phyloP scores from a whole-genome alignment of 352 stramenopile genomes.

The Globisporangium recalcitrans region DNA sequence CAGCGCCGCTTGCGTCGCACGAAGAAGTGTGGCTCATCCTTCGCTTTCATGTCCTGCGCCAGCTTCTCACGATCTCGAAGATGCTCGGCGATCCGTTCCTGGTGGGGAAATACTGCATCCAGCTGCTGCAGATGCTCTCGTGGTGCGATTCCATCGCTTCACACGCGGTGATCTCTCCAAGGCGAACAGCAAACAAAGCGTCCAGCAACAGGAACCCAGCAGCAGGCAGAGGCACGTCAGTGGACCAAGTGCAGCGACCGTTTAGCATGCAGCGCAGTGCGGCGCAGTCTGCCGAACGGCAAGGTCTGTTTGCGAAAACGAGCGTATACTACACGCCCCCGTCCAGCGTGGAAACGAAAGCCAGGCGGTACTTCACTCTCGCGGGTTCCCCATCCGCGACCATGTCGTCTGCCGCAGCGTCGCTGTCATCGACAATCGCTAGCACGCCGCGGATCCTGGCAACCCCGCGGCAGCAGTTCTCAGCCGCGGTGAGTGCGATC shows the following conservation, averaged over 20 bases:
- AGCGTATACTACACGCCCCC: conserved; percentile 60
- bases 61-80: conserved; percentile 61
- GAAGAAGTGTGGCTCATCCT: conserved; percentile 65
- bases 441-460: conserved; percentile 60
- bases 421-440: conserved; percentile 63
- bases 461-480: conserved; percentile 70
- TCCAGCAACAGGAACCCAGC: background rate
- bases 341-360: conserved; percentile 57
- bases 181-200: background rate
- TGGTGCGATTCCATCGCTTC: conserved; percentile 50
- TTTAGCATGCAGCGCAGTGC: conserved; percentile 23
- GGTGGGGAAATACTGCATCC: conserved; percentile 49
- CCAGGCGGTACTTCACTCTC: conserved; percentile 61
- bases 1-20: conserved; percentile 10
- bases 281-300: conserved; percentile 8
- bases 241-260: conserved; percentile 38
- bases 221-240: conserved; percentile 3
- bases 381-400: conserved; percentile 49
- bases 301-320: conserved; percentile 44
- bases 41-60: conserved; percentile 72
- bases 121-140: conserved; percentile 58
- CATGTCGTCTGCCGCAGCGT: conserved; percentile 71
- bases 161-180: background rate
- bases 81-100: conserved; percentile 47
- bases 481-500: conserved; percentile 67